Evolutionary conservation across 1,284 basidiomycete species (phyloP).

Genomic region (Trametes versicolor): DNA sequence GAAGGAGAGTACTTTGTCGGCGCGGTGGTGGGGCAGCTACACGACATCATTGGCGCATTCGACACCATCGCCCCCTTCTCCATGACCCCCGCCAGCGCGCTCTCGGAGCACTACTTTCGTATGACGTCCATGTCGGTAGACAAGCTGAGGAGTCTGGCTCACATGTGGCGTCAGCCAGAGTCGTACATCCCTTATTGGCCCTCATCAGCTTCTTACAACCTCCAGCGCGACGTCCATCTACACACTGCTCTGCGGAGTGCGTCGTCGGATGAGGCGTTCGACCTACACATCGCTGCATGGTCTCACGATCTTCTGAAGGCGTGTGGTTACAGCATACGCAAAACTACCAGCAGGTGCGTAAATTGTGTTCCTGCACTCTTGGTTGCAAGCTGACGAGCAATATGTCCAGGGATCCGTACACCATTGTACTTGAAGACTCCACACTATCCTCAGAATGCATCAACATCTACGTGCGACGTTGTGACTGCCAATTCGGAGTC

Average conservation of each 20-base stretch:
- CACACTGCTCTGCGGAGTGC: conserved; percentile 12
- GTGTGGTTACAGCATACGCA: conserved; percentile 10
- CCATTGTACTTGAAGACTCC: conserved; percentile 5
- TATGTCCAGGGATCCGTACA: not conserved
- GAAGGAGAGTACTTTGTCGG: conserved; percentile 18
- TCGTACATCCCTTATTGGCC: conserved; percentile 14
- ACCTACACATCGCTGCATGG: conserved; percentile 21
- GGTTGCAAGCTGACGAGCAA: not conserved
- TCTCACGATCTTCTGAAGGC: conserved; percentile 13
- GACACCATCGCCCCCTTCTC: conserved; percentile 6
- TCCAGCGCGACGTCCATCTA: conserved; percentile 6
- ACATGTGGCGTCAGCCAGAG: not conserved
- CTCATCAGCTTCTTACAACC: not conserved
- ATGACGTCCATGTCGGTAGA: conserved; percentile 5
- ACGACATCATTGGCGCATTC: conserved; percentile 8
- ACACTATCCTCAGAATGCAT: not conserved
- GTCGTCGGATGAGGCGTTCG: conserved; percentile 16
- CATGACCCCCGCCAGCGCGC: not conserved
- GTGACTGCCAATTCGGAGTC: conserved; percentile 17
- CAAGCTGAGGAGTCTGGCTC: too few relatives aligned
- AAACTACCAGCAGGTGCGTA: not conserved
- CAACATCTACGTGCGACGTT: conserved; percentile 21
- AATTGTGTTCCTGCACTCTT: not conserved
- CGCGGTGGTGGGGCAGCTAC: conserved; percentile 12
- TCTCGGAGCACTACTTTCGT: conserved; percentile 13